These are phyloP conservation scores for Rhizopus sp. DNA, from an alignment of 371 early-diverging fungal species.

Conservation along the genomic window DNA sequence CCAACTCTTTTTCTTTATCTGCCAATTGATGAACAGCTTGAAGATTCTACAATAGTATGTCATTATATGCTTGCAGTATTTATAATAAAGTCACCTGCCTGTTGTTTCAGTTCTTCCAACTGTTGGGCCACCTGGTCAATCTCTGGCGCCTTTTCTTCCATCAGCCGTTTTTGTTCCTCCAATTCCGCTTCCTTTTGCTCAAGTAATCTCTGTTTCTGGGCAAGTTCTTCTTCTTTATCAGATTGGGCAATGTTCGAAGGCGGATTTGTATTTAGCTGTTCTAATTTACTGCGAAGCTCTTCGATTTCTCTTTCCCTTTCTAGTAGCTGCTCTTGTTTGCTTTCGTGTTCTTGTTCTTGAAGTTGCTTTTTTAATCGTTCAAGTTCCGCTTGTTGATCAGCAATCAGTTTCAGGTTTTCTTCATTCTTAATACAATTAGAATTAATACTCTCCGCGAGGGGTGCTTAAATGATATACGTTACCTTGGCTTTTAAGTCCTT, in stretches of 20 bases:
- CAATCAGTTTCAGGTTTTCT: constrained; percentile 45
- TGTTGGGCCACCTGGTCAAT: constrained; percentile 32
- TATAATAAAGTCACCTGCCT: constrained; percentile 22
- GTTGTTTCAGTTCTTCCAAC: constrained; percentile 34
- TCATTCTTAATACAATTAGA: constrained; percentile 32
- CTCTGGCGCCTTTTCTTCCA: constrained; percentile 26
- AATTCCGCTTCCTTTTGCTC: constrained; percentile 30
- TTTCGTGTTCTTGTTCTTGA: constrained; percentile 13
- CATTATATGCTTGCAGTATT: not conserved
- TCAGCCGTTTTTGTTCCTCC: constrained; percentile 25
- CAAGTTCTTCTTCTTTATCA: constrained; percentile 26
- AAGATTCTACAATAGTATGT: constrained; percentile 31
- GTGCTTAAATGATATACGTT: not conserved
- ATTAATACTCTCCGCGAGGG: not conserved
- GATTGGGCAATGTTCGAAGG: constrained; percentile 21
- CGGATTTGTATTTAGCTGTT: constrained; percentile 16
- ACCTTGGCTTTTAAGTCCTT: constrained; percentile 33
- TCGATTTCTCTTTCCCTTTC: constrained; percentile 8
- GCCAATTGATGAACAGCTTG: constrained; percentile 41
- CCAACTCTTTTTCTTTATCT: constrained; percentile 44
- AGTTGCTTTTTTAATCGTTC: constrained; percentile 33
- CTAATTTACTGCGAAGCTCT: constrained; percentile 19
- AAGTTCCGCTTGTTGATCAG: constrained; percentile 41
- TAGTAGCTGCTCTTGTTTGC: not conserved
- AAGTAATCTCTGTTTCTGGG: constrained; percentile 30